Percentiles rank a stretch among this genome's conserved stretches.
phyloP scores from a whole-genome alignment of 257 asterid genomes.

The Solanum tarijense region DNA sequence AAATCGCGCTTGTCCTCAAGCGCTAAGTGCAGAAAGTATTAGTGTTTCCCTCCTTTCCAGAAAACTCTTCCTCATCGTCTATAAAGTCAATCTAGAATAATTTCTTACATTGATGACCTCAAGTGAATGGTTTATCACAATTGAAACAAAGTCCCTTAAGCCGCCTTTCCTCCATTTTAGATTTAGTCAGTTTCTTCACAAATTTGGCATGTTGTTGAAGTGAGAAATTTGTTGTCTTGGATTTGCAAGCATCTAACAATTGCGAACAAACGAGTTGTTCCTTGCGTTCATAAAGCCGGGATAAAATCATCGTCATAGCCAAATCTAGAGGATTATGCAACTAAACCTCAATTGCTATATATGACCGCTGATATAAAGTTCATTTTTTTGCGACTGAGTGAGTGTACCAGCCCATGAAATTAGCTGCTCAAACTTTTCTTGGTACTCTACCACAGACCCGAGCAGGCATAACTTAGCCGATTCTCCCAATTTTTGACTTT shows the following conservation, averaged over 20 bases:
- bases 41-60: neutral
- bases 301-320: neutral
- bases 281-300: neutral
- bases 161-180: neutral
- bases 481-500: neutral
- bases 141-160: neutral
- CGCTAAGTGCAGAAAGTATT: neutral
- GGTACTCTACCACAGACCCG: neutral
- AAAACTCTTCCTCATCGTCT: neutral
- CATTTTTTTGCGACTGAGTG: neutral
- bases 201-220: no score
- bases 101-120: neutral
- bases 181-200: neutral
- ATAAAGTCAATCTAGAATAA: neutral
- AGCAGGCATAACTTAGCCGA: neutral
- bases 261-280: neutral
- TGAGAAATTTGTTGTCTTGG: neutral
- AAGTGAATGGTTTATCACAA: neutral
- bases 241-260: neutral
- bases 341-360: neutral
- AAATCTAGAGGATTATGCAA: neutral
- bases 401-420: neutral
- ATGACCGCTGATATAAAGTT: neutral
- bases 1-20: neutral
- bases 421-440: neutral